Evolutionary conservation across 371 early-diverging fungal genomes (phyloP), one percentile per base, ranked within the genome.

Genomic region (Syncephalis plumigaleata): DNA sequence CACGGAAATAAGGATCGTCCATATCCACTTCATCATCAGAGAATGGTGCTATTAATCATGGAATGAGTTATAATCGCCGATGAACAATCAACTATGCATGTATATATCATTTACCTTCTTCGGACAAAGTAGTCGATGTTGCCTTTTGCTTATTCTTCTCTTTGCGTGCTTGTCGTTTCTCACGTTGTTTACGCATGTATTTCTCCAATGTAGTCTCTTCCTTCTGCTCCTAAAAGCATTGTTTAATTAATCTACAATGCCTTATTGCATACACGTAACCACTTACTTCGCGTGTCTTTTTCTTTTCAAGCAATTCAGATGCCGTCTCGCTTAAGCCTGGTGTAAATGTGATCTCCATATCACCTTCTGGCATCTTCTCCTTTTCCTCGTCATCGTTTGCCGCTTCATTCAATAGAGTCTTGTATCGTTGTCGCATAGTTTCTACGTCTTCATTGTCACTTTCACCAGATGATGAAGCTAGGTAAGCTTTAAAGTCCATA

Each of bases 311-410:
- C 37, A 68, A 56, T 16, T 69, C 68, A 9, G 69, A 66, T 1
- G 77, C 83, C 16, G 65, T 67, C 60, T 86, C 84, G 42, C 74
- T 79, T 50, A 96, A 56, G 47, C 93, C 97, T 27, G 97, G 91
- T 5, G 87, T 74, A 53, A 96, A 96, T 8, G 93, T 87, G 40
- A 95, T 91, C 59, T 96, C 91, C 91, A 96, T 86, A 40, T 94
- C 87, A 23, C 73, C 72, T 40, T 71, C 70, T 39, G 60, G 66
- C 36, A 61, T 71, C 27, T n/a, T n/a, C n/a, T 63, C 62, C 20
- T 61, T 60, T 8, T 60, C 64, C 7, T 54, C 48, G 0, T 51
- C 54, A 8, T n/a, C 42, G 7, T 39, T 25, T 8, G 23, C 31
- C 11, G 31, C 11, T 25, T 45, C 37, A n/a, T 47, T n/a, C 21